Base-by-base conservation (phyloP, 805 yeast genomes). In the Suhomyces xylopsoci region DNA sequence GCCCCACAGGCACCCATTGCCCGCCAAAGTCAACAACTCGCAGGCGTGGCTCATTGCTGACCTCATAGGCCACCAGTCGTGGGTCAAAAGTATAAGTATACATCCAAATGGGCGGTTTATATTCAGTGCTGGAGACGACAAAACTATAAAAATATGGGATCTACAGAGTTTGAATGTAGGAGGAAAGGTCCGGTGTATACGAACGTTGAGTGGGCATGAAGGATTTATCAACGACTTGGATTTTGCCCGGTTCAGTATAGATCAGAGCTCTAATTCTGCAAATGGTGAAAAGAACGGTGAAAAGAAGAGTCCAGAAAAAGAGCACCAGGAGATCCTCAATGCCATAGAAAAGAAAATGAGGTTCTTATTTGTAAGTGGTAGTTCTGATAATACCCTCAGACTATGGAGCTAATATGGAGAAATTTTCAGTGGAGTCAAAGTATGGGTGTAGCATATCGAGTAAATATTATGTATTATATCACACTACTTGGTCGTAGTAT, bases 111-210 rank as follows among this genome's bases (percentile, higher is more conserved):
- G 94, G 0, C 76, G 83, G 40, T 83, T 81, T 58, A 64, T 90
- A 15, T 74, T 86, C 45, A 83, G 90, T 45, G 85, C 87, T 15
- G 78, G 92, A 15, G 98, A 92, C 66, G 97, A 92, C 66, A 84
- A 84, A 56, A 73, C 84, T 1, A 79, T 92, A 32, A 80, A 83
- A 52, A 69, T 89, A 17, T 92, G 97, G 97, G 93, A 91, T 55
- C 57, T 73, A 65, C 85, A 71, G 15, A 49, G 66, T 2, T 59
- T 74, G 36, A 61, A 56, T 17, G 70, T 68, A 2, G 74, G 73
- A n/a, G 74, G 79, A 10, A 71, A 68, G 53, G 81, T 85, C 36
- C 50, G 65, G 19, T 70, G 76, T 52, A 69, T 82, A 2, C 69
- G 79, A 46, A 76, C 82, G 1, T 72, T 90, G 46, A 66, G 64